Base-by-base conservation (phyloP, 768 basidiomycete genomes). In the Suillus spraguei region DNA sequence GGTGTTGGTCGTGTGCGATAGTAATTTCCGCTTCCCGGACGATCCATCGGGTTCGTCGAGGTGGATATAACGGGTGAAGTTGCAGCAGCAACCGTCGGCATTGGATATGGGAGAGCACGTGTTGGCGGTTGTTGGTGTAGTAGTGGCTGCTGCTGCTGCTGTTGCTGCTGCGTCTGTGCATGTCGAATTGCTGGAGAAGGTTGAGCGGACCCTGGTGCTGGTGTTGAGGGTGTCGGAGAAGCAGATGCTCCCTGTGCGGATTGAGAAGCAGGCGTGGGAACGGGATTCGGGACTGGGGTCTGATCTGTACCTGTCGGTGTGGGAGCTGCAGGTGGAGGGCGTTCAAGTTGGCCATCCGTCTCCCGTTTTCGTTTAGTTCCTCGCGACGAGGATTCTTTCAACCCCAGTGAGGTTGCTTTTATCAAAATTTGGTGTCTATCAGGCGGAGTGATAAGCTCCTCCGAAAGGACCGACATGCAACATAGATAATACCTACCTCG, bases 371-470 rank as follows among this genome's bases (percentile, higher is more conserved):
- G 83, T 69, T 91, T 91, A 36, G 80, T 79, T 7, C 83, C 87
- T 49, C 88, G 76, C 1, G 82, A 82, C 20, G 90, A 86, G 66
- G 88, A 91, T 67, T 90, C 89, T 73, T 93, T 93, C 55, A 94
- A 78, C 11, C 90, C 89, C 20, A 94, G 74, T n/a, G 82, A 78
- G 2, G 89, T 94, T 2, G 91, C 92, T 74, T 92, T 93, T 64
- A 92, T 85, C 39, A 93, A 77, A 61, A 94, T 92, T 72, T 94
- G 92, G 68, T 92, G 91, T 70, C 92, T 94, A 64, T 53, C 39
- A 47, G 17, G 33, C 28, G 36, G 46, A 49, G 16, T 52, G 47
- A 47, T 42, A 41, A 64, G 35, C 32, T 33, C 52, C 9, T 10
- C 42, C 32, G 52, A 52, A 62, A 20, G 38, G 22, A 41, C 24